Percentiles rank a stretch among this genome's conserved stretches.
Evolutionary conservation across 78 protist genomes (phyloP).

Genomic region (Polysphondylium violaceum): DNA sequence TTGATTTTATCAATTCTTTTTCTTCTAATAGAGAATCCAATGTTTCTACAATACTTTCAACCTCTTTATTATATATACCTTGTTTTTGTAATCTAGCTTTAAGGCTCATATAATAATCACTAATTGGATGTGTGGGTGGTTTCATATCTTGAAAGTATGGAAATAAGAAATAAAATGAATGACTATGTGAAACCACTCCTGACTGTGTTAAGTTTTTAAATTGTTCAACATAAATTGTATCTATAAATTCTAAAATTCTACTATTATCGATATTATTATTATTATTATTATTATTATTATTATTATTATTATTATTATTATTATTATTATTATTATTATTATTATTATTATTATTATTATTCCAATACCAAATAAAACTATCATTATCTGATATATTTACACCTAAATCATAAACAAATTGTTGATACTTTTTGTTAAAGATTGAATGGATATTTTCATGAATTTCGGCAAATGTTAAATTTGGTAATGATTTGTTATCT

Average conservation of each 20-base stretch:
- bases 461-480: slow-evolving; percentile 67
- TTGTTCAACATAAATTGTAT: slow-evolving; percentile 12
- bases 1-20: slow-evolving; percentile 1
- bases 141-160: slow-evolving; percentile 51
- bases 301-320: too few relatives aligned
- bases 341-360: not conserved
- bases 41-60: slow-evolving; percentile 62
- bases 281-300: not conserved
- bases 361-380: slow-evolving; percentile 32
- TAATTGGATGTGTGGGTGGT: slow-evolving; percentile 62
- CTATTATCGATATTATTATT: not conserved
- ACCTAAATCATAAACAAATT: slow-evolving; percentile 27
- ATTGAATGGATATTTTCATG: slow-evolving; percentile 42
- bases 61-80: slow-evolving; percentile 50
- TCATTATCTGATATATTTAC: not conserved
- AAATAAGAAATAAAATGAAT: slow-evolving; percentile 29
- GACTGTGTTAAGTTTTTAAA: slow-evolving; percentile 44
- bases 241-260: slow-evolving; percentile 17
- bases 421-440: slow-evolving; percentile 8
- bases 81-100: slow-evolving; percentile 48
- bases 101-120: slow-evolving; percentile 39
- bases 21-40: slow-evolving; percentile 60
- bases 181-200: slow-evolving; percentile 61
- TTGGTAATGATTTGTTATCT: slow-evolving; percentile 57
- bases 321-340: not conserved